Conservation (phyloP, 371 early-diverging fungal genomes). For the Rhizomucor miehei region DNA sequence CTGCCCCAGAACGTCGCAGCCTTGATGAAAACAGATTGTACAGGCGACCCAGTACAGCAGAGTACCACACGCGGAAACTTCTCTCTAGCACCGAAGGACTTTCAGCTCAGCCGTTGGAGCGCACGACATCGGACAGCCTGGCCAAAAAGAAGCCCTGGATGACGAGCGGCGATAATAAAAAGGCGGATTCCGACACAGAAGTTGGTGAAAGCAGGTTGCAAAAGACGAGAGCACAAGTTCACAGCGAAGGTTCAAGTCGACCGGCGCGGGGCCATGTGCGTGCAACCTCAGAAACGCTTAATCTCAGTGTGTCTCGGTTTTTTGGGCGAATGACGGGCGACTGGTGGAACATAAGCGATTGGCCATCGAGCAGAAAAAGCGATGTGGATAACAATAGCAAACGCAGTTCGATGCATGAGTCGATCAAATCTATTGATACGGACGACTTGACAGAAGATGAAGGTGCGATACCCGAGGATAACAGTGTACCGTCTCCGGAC, state of each 20-base stretch:
- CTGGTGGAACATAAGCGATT: slow-evolving; percentile 15
- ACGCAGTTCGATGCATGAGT: slow-evolving; percentile 11
- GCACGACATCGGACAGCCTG: slow-evolving; percentile 15
- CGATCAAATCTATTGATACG: slow-evolving; percentile 23
- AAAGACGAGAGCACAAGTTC: neutral
- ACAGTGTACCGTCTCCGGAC: neutral
- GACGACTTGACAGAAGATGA: slow-evolving; percentile 12
- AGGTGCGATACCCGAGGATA: neutral
- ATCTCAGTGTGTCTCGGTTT: slow-evolving; percentile 14
- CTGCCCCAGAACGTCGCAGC: slow-evolving; percentile 26
- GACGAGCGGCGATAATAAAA: neutral
- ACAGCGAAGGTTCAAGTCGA: neutral
- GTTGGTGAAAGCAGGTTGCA: slow-evolving; percentile 2
- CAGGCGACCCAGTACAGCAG: neutral
- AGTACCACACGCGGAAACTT: too few species aligned
- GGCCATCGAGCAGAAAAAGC: slow-evolving; percentile 6
- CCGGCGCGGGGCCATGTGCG: slow-evolving; percentile 1
- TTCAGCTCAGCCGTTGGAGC: slow-evolving; percentile 9
- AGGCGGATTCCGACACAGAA: slow-evolving; percentile 26
- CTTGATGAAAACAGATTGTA: slow-evolving; percentile 30
- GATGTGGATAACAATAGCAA: slow-evolving; percentile 3
- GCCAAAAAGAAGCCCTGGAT: slow-evolving; percentile 14
- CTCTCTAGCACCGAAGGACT: neutral
- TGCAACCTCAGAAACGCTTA: slow-evolving; percentile 25
- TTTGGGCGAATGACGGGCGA: slow-evolving; percentile 29